Conservation (phyloP, 805 yeast species). For the Brettanomyces custersianus region DNA sequence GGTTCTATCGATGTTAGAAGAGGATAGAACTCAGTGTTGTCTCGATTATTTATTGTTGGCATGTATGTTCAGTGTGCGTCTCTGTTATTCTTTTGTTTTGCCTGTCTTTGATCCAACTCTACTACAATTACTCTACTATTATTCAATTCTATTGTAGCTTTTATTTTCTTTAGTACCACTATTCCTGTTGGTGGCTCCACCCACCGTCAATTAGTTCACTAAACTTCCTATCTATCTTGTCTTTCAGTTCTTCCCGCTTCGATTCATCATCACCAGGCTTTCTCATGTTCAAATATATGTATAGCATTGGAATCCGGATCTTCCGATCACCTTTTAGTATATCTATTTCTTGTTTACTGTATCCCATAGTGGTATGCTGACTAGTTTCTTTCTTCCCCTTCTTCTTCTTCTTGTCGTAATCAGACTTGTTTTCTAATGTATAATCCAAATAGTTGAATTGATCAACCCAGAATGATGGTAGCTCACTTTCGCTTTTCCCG, state of each 20-base stretch:
- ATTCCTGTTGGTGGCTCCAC: conserved; percentile 12
- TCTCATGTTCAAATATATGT: conserved; percentile 10
- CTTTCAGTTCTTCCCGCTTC: neutral
- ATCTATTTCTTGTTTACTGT: conserved; percentile 6
- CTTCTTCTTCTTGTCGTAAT: conserved; percentile 1
- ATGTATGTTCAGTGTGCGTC: too few relatives aligned
- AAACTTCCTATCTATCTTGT: conserved; percentile 4
- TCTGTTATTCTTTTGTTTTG: too few relatives aligned
- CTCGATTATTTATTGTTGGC: too few relatives aligned
- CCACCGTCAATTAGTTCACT: conserved; percentile 8
- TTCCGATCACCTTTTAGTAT: conserved; percentile 8
- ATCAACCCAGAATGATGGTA: conserved; percentile 3
- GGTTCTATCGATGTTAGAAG: too few relatives aligned
- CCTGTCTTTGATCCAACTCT: too few relatives aligned
- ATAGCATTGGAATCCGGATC: conserved; percentile 16
- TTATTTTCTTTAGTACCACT: too few relatives aligned
- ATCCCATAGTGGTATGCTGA: conserved; percentile 1
- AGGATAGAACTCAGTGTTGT: too few relatives aligned
- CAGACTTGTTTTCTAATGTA: neutral
- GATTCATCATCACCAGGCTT: neutral
- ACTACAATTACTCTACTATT: too few relatives aligned
- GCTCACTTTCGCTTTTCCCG: conserved; percentile 1
- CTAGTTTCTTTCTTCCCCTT: neutral
- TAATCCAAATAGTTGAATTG: conserved; percentile 20
- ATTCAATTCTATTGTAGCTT: too few relatives aligned